Base-by-base conservation (phyloP, 208 protist genomes). In the Trypanosoma vivax region DNA sequence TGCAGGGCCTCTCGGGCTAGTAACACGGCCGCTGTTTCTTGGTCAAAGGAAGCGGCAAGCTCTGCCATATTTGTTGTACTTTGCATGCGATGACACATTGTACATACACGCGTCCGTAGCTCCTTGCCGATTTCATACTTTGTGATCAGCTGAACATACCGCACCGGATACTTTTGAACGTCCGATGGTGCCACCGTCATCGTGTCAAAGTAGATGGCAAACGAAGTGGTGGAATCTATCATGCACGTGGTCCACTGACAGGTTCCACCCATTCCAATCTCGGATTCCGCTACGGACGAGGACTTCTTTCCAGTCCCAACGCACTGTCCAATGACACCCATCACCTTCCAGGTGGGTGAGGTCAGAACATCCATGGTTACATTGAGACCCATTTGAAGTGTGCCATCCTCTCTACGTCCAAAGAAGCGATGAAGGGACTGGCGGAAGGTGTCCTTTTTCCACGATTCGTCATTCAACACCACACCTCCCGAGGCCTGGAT, bases 161-260 rank as follows among this genome's bases (percentile, higher is more conserved):
- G 80, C 49, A 88, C 51, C 10, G 53, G 54, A 18, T 61, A 60
- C 18, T 50, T 56, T 50, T 40, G 58, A 10, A 58, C 46, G 24
- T 62, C 64, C 31, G 67, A 56, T 23, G 69, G 52, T 62, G 73
- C 60, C 67, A 48, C 48, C 13, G 45, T 25, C 16, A 76, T 76
- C 28, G 98, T 86, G 63, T 99, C 98, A 69, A 98, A 99, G 70
- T 98, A 99, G 39, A 99, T 70, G 31, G 95, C 96, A 51, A 98
- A 76, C 34, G 96, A 96, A 5, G 91, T 97, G 21, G 60, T 76
- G 14, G 83, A 73, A 66, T 98, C 90, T 5, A 99, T 59, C 51
- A 87, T 85, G 59, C 89, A 94, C n/a, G 98, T 77, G 16, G 87
- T 94, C 98, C 98, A 99, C 63, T 96, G 85, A 61, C 74, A 92